Percentiles rank a stretch among this genome's conserved stretches.
Evolutionary conservation across 2,329 filamentous ascomycete species (phyloP).

Genomic region (Cordyceps tenuipes): DNA sequence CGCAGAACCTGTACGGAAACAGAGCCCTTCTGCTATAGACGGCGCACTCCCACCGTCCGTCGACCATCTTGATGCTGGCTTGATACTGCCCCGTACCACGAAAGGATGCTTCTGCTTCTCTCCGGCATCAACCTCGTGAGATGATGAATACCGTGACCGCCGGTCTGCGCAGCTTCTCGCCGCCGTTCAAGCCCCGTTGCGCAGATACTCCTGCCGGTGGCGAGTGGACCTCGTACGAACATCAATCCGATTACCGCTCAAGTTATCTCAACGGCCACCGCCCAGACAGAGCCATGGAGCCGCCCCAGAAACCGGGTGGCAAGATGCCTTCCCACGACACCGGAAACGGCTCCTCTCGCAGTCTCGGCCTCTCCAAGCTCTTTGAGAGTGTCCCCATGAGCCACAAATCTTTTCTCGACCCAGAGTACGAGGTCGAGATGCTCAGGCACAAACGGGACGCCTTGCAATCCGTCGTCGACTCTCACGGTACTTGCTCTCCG

Average conservation of each 20-base stretch:
- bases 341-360: background rate
- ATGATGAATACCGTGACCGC: slow-evolving; percentile 4
- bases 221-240: background rate
- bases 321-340: background rate
- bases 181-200: background rate
- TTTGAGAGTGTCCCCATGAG: slow-evolving; percentile 6
- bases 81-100: background rate
- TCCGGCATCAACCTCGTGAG: background rate
- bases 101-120: slow-evolving; percentile 8
- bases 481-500: background rate
- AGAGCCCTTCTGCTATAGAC: background rate
- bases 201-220: background rate
- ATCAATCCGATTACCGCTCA: background rate
- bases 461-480: slow-evolving; percentile 6
- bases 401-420: slow-evolving; percentile 9
- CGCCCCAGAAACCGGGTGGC: background rate
- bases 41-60: background rate
- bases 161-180: slow-evolving; percentile 9
- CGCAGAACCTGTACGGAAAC: background rate
- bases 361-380: background rate
- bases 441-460: slow-evolving; percentile 6
- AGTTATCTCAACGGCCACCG: background rate
- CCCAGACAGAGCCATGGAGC: background rate
- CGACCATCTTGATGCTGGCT: background rate
- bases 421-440: slow-evolving; percentile 11